Evolutionary conservation across 257 asterid genomes (phyloP), one percentile per base, ranked within the genome.

Genomic region (Fraxinus quadrangulata): DNA sequence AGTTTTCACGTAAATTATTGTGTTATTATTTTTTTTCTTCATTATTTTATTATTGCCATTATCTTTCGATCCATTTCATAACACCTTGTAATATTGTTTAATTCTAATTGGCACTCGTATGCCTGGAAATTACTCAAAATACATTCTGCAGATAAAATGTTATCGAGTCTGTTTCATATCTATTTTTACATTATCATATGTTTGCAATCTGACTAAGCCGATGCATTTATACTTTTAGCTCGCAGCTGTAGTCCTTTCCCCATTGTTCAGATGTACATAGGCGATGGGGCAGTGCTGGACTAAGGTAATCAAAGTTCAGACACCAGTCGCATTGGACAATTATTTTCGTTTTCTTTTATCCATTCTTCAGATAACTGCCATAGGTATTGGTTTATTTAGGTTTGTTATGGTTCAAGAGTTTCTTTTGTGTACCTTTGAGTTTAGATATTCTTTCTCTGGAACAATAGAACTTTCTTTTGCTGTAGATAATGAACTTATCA

Each of bases 201-300:
- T 28, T 61, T 61, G 33, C 67, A 61, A 24, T 63, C 19, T 63
- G 17, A 12, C 19, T 56, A 75, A 34, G 37, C 30, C 19, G 19
- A 65, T 13, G 75, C 81, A 72, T 45, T 79, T 67, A 59, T 23
- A 40, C 26, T 84, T 74, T 40, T 72, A 82, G 88, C 83, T 78
- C 77, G 37, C 82, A 75, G 73, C 75, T 82, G 87, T 73, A 70
- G 83, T 78, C 77, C 80, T 71, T 69, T 74, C 73, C 28, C 54
- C 68, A 33, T 72, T 75, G 79, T 81, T 85, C 89, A 68, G 80
- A 77, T 77, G 84, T 80, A 84, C 84, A 75, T 80, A 72, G 81
- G 72, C 83, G 59, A 86, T 88, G 90, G 94, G 94, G 81, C 92
- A 82, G 61, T 88, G 88, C 87, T 90, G 94, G 94, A 77, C 85